phyloP scores from a whole-genome alignment of 176 grass and related monocot species.

The Cenchrus fungigraminus region DNA sequence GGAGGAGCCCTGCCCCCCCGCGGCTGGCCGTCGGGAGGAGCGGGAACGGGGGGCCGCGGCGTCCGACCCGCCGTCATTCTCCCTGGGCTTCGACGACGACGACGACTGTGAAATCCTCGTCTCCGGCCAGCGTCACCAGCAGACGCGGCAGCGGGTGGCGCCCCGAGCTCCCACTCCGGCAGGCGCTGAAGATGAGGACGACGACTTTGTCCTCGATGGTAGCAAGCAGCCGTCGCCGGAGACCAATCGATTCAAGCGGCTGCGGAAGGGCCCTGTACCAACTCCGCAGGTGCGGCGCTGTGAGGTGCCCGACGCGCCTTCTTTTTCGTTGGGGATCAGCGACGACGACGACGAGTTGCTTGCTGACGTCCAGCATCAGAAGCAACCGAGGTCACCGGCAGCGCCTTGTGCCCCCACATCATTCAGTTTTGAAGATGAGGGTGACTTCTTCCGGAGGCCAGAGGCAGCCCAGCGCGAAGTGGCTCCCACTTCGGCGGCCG shows the following conservation, averaged over 20 bases:
- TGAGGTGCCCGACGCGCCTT: too few relatives aligned
- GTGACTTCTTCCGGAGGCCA: too few relatives aligned
- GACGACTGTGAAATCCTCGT: slow-evolving; percentile 22
- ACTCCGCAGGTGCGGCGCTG: too few relatives aligned
- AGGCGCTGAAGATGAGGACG: slow-evolving; percentile 28
- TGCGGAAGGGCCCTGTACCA: slow-evolving; percentile 51
- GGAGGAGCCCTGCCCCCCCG: neutral
- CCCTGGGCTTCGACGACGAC: slow-evolving; percentile 11
- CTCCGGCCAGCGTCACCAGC: neutral
- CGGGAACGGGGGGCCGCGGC: neutral
- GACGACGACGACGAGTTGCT: too few relatives aligned
- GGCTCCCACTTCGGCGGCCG: neutral
- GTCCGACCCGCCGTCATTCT: slow-evolving; percentile 47
- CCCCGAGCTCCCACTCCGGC: neutral
- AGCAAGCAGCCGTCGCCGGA: neutral
- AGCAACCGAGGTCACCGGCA: too few relatives aligned
- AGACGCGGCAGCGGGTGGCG: neutral
- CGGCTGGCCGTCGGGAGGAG: neutral
- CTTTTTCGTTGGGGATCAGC: too few relatives aligned
- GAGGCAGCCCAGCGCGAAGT: too few relatives aligned
- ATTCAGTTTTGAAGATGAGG: too few relatives aligned
- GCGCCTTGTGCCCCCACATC: too few relatives aligned
- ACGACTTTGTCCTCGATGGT: slow-evolving; percentile 10
- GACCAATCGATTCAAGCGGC: slow-evolving; percentile 51
- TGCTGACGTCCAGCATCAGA: too few relatives aligned